Evolutionary conservation across 495 filamentous ascomycete genomes (phyloP), one percentile per base, ranked within the genome.

Genomic region (Neohortaea acidophila): DNA sequence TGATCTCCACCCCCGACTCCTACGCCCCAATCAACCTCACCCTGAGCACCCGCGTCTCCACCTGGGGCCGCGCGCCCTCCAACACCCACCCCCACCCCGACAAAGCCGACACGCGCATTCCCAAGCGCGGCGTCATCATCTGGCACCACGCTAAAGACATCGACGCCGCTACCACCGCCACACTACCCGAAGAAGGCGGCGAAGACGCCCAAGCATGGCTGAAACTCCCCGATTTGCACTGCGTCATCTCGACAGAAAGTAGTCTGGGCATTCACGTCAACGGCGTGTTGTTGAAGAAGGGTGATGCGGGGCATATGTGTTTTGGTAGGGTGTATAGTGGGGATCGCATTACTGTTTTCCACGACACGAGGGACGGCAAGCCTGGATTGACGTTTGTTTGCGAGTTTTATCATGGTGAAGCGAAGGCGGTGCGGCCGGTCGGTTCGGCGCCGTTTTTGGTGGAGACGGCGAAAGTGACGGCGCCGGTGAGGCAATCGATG

Each of bases 111-210:
- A 68, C 60, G 3, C 76, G 72, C 15, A 73, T 94, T 21, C 81
- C 85, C 4, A 84, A 84, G 49, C 73, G 73, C 38, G 84, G 77
- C n/a, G 69, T 91, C 47, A 75, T 78, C 45, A 66, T 94, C 36
- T 64, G 76, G 12, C 73, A 85, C 47, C 83, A 75, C 69, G 71
- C 70, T 18, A 66, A 69, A 0, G 68, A 67, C 1, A 73, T 80
- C 43, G 73, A 78, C 13, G 53, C n/a, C n/a, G n/a, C n/a, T n/a
- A n/a, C n/a, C n/a, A n/a, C n/a, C n/a, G n/a, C n/a, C n/a, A n/a
- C n/a, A 62, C 1, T 19, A 21, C 26, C 33, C 18, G 52, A 53
- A 3, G 65, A 72, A 20, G 63, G 67, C 6, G 66, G 72, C 39
- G 65, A 73, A 7, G 33, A 35, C 21, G 21, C 14, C 34, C 4